A percentile compares a stretch with the other conserved stretches of the same genome.
Conservation (phyloP, 306 rosid species). For the Quercus gilva region DNA sequence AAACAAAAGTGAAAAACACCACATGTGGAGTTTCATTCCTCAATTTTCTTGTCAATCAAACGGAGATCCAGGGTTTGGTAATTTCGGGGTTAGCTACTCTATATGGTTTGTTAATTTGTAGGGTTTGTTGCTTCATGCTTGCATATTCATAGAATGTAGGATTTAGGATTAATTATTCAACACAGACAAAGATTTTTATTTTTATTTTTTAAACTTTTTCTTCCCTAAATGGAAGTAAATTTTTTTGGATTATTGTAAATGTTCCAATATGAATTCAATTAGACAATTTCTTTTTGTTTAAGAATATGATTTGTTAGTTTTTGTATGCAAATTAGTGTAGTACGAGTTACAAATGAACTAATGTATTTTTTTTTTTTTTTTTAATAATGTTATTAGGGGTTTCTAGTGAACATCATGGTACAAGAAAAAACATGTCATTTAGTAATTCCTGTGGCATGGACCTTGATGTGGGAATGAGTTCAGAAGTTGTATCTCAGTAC, state of each 20-base stretch:
- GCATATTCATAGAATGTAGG: background rate
- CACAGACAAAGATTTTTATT: background rate
- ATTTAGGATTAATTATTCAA: background rate
- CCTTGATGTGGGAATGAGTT: slow-evolving; percentile 37
- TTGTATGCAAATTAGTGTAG: background rate
- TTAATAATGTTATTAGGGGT: slow-evolving; percentile 11
- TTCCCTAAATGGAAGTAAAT: background rate
- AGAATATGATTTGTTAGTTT: background rate
- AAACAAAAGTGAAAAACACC: background rate
- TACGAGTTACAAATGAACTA: background rate
- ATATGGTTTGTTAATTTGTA: slow-evolving; percentile 4
- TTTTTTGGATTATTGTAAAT: background rate
- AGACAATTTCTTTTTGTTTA: background rate
- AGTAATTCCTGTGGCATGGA: slow-evolving; percentile 32
- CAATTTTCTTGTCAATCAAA: background rate
- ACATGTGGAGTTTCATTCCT: background rate
- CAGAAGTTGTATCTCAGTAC: slow-evolving; percentile 21
- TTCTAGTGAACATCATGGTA: slow-evolving; percentile 10
- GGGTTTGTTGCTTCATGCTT: background rate
- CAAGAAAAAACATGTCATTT: slow-evolving; percentile 15
- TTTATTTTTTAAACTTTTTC: no score
- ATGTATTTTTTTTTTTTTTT: background rate
- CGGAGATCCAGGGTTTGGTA: background rate
- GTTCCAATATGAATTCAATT: background rate
- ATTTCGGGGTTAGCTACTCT: background rate